Conservation (phyloP, 805 yeast species). For the Candida incommunis region DNA sequence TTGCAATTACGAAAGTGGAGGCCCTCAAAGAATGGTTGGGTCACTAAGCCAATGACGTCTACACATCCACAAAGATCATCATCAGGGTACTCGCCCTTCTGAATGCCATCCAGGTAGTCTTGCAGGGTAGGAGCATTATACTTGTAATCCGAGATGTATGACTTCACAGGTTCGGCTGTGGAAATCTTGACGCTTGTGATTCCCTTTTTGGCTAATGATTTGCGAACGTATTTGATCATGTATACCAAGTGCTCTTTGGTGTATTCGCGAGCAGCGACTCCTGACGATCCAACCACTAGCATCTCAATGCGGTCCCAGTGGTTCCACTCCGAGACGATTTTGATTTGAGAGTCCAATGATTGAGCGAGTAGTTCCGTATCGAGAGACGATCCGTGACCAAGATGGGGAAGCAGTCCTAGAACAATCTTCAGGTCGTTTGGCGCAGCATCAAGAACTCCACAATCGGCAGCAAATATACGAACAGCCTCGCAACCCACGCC, state of each 20-base stretch:
- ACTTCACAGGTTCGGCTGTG: conserved; percentile 75
- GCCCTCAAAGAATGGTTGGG: conserved; percentile 58
- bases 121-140: conserved; percentile 10
- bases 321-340: conserved; percentile 8
- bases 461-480: conserved; percentile 10
- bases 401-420: conserved; percentile 11
- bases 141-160: conserved; percentile 24
- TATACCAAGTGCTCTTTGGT: conserved; percentile 9
- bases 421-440: conserved; percentile 7
- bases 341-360: conserved; percentile 8
- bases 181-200: conserved; percentile 39
- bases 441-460: conserved; percentile 10
- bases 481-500: conserved; percentile 7
- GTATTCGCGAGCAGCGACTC: conserved; percentile 10
- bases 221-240: conserved; percentile 9
- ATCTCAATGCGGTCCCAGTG: conserved; percentile 10
- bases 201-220: not conserved
- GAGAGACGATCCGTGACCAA: conserved; percentile 2
- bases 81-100: conserved; percentile 17
- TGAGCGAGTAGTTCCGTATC: conserved; percentile 2
- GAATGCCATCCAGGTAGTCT: conserved; percentile 16
- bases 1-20: conserved; percentile 53
- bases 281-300: conserved; percentile 13
- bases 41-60: conserved; percentile 68
- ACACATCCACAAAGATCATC: conserved; percentile 62